Conservation (phyloP, 2,329 filamentous ascomycete genomes). For the Cladosporium sphaerospermum region DNA sequence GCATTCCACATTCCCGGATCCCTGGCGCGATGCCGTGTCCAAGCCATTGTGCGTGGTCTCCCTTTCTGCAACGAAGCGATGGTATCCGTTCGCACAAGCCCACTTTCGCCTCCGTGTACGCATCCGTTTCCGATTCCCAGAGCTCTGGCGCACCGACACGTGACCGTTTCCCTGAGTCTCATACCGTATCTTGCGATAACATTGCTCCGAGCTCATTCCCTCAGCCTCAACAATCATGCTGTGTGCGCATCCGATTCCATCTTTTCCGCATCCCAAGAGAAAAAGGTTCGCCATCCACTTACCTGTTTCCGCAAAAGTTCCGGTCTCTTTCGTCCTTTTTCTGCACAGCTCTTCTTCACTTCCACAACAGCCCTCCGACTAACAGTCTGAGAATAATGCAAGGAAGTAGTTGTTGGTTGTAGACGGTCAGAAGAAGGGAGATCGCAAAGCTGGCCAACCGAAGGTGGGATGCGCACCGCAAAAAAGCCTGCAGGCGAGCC, state of each 20-base stretch:
- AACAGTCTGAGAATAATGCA: conserved; percentile 11
- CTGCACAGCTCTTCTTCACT: conserved; percentile 10
- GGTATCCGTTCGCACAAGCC: no score
- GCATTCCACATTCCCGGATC: no score
- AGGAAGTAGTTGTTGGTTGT: not conserved
- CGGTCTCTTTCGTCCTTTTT: conserved; percentile 1
- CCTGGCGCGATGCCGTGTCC: no score
- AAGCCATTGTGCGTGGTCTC: no score
- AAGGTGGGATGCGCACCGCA: conserved; percentile 4
- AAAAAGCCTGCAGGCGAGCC: conserved; percentile 8
- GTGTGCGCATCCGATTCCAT: not conserved
- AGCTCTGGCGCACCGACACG: no score
- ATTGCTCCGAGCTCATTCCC: no score
- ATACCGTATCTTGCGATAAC: no score
- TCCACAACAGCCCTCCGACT: conserved; percentile 11
- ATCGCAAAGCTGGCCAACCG: conserved; percentile 3
- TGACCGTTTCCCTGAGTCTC: no score
- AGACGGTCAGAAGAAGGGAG: not conserved
- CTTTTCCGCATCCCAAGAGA: not conserved
- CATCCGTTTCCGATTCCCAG: no score
- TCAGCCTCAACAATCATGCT: no score
- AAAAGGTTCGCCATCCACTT: not conserved
- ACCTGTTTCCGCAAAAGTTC: conserved; percentile 6
- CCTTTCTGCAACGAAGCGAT: no score
- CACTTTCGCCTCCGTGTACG: no score